Conservation (phyloP, 495 filamentous ascomycete species). For the Staphylotrichum tortipilum region DNA sequence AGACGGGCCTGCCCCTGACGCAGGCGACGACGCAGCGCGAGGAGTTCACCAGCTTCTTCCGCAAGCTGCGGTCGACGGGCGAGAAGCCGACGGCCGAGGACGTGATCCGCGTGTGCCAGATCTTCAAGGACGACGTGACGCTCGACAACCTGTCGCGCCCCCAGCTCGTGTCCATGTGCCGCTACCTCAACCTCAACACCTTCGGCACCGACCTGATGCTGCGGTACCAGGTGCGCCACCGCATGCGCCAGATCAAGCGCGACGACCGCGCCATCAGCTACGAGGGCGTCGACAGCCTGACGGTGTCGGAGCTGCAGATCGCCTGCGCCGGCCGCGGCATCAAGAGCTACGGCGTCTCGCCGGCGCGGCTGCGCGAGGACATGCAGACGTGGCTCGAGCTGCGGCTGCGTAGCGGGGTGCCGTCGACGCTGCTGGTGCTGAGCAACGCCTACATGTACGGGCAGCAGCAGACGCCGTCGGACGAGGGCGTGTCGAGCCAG, state of each 20-base stretch:
- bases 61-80: conserved; percentile 86
- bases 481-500: conserved; percentile 76
- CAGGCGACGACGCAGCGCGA: conserved; percentile 80
- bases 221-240: conserved; percentile 93
- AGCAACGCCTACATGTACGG: conserved; percentile 98
- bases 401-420: conserved; percentile 83
- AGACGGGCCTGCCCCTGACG: conserved; percentile 84
- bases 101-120: conserved; percentile 98
- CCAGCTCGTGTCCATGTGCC: conserved; percentile 94
- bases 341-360: conserved; percentile 82
- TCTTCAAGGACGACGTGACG: conserved; percentile 97
- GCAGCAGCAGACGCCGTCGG: conserved; percentile 55
- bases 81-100: conserved; percentile 81
- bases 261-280: conserved; percentile 92
- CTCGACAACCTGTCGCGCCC: conserved; percentile 94
- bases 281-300: conserved; percentile 88
- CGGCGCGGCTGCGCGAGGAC: conserved; percentile 79
- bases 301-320: conserved; percentile 86
- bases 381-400: conserved; percentile 93
- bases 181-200: conserved; percentile 95
- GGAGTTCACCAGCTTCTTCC: conserved; percentile 96
- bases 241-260: conserved; percentile 98
- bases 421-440: conserved; percentile 87
- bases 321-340: conserved; percentile 86
- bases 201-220: conserved; percentile 96